These are phyloP conservation scores for Neurospora africana DNA, from an alignment of 495 filamentous ascomycete species.

Conservation along the genomic window DNA sequence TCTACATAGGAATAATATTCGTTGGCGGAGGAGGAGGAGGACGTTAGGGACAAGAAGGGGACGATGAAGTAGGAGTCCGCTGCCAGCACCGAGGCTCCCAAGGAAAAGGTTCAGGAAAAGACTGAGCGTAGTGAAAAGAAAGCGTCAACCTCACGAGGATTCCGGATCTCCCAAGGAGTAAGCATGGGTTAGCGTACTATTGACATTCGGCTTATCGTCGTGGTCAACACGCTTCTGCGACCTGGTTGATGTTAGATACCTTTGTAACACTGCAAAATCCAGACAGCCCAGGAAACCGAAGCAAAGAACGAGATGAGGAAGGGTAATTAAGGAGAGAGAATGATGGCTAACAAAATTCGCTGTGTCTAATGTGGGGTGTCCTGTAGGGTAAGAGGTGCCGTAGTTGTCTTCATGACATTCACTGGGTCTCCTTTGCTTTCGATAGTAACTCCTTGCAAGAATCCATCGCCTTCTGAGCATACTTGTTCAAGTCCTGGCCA, in stretches of 20 bases:
- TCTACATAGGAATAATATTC: background rate
- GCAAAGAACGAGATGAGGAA: background rate
- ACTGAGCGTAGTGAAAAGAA: background rate
- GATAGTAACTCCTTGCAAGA: slow-evolving; percentile 42
- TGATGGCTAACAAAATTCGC: background rate
- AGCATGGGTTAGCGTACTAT: background rate
- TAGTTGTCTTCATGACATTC: background rate
- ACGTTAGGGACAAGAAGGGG: background rate
- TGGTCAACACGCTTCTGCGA: background rate
- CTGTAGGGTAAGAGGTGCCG: background rate
- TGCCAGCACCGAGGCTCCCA: background rate
- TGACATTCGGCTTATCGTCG: background rate
- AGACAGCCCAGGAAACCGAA: background rate
- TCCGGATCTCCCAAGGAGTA: background rate
- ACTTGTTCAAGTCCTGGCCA: slow-evolving; percentile 41
- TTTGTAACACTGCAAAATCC: no score
- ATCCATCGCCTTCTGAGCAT: slow-evolving; percentile 50
- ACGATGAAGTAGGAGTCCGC: background rate
- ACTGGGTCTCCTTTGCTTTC: background rate
- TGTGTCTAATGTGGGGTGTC: background rate
- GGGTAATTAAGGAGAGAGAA: no score
- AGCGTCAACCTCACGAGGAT: background rate
- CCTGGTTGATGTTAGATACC: background rate
- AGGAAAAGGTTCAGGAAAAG: background rate
- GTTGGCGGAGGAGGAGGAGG: background rate